Percentiles rank a stretch among this genome's conserved stretches.
Evolutionary conservation across 2,329 filamentous ascomycete species (phyloP).

Genomic region (Apiospora arundinis): DNA sequence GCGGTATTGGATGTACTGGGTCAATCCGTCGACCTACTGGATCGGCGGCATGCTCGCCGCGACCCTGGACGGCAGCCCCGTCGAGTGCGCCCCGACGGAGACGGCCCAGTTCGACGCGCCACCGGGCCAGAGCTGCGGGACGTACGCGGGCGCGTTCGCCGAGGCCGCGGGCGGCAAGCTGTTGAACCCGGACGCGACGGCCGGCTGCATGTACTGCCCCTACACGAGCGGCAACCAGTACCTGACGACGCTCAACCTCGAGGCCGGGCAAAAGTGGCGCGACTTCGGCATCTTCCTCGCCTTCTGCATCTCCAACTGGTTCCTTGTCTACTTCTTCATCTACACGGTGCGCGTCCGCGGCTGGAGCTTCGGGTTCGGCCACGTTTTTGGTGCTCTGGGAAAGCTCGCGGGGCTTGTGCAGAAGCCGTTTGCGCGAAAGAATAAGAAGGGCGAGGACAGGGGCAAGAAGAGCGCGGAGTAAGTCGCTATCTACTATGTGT

Average conservation of each 20-base stretch:
- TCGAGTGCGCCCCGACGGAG: constrained; percentile 53
- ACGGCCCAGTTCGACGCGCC: constrained; percentile 63
- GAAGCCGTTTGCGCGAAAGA: constrained; percentile 36
- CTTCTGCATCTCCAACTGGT: constrained; percentile 74
- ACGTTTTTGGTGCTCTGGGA: constrained; percentile 50
- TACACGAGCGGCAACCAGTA: constrained; percentile 66
- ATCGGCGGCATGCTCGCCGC: constrained; percentile 72
- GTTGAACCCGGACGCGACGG: constrained; percentile 62
- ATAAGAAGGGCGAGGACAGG: constrained; percentile 16
- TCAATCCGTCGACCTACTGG: constrained; percentile 75
- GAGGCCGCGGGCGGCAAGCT: constrained; percentile 63
- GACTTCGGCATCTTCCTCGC: constrained; percentile 74
- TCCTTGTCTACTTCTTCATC: constrained; percentile 77
- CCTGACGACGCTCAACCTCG: constrained; percentile 60
- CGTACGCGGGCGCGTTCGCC: constrained; percentile 69
- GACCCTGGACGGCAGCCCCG: constrained; percentile 58
- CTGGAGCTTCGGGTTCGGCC: constrained; percentile 73
- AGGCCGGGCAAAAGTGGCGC: constrained; percentile 68
- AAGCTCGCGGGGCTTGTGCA: constrained; percentile 39
- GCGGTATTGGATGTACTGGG: constrained; percentile 74
- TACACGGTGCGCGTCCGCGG: constrained; percentile 74
- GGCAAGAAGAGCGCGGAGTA: neutral
- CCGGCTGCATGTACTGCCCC: constrained; percentile 73
- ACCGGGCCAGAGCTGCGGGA: constrained; percentile 64
- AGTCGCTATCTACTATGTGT: neutral